Conservation (phyloP, 1,139 yeast genomes). For the Hanseniaspora gamundiae region DNA sequence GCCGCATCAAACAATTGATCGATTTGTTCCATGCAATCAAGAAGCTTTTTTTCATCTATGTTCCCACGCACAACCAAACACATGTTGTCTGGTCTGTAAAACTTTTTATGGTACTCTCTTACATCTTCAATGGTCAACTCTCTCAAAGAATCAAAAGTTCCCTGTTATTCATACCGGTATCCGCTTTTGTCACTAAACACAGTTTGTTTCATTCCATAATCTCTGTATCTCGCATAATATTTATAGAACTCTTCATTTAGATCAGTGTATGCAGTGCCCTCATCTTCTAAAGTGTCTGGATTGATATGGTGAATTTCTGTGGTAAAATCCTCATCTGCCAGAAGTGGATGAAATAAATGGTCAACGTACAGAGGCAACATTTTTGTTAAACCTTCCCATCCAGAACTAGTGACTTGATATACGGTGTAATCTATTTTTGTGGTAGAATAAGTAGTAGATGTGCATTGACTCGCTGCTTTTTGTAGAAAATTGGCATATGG, state of each 20-base stretch:
- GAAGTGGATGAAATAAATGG: conserved; percentile 63
- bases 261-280: conserved; percentile 66
- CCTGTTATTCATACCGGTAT: conserved; percentile 80
- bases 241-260: too few species aligned
- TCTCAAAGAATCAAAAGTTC: conserved; percentile 58
- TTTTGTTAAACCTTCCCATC: conserved; percentile 78
- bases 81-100: conserved; percentile 67
- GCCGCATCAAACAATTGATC: conserved; percentile 48
- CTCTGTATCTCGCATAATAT: too few species aligned
- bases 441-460: conserved; percentile 81
- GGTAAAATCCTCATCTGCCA: conserved; percentile 70
- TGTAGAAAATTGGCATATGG: conserved; percentile 67
- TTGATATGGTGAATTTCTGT: conserved; percentile 87
- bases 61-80: conserved; percentile 66
- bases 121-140: conserved; percentile 54
- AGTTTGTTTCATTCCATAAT: too few species aligned
- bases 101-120: conserved; percentile 50
- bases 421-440: conserved; percentile 84
- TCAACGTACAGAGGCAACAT: conserved; percentile 73
- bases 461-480: conserved; percentile 60
- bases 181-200: conserved; percentile 47
- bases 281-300: conserved; percentile 61
- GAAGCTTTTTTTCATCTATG: conserved; percentile 50
- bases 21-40: conserved; percentile 24
- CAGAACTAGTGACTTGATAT: conserved; percentile 72